A percentile compares a stretch with the other conserved stretches of the same genome.
Evolutionary conservation across 371 early-diverging fungal species (phyloP).

Genomic region (Mortierella sp.): DNA sequence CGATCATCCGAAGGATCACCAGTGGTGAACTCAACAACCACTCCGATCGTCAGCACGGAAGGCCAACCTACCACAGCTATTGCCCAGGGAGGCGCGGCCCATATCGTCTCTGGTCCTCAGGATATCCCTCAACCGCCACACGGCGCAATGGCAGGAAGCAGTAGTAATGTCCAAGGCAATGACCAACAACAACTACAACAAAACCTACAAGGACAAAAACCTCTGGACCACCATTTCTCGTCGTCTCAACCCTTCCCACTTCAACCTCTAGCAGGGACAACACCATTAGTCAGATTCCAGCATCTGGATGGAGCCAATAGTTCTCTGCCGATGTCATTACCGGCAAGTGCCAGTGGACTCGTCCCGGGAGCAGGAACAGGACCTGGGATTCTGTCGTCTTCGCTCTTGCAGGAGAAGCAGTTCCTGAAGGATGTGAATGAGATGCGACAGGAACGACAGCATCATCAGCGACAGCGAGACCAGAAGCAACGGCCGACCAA

Average conservation of each 20-base stretch:
- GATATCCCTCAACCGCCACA: conserved; percentile 43
- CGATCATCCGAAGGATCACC: conserved; percentile 9
- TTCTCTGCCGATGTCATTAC: neutral
- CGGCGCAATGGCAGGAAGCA: neutral
- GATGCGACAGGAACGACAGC: conserved; percentile 32
- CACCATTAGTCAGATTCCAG: neutral
- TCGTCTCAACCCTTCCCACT: neutral
- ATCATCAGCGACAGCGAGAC: conserved; percentile 44
- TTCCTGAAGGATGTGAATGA: conserved; percentile 44
- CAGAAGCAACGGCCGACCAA: conserved; percentile 42
- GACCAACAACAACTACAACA: no score
- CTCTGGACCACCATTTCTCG: neutral
- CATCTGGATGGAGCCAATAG: no score
- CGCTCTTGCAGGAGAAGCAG: conserved; percentile 48
- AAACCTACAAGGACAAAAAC: neutral
- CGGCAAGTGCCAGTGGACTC: conserved; percentile 10
- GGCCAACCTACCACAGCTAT: conserved; percentile 3
- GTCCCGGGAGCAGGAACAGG: conserved; percentile 5
- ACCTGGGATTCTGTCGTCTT: conserved; percentile 46
- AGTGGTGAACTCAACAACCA: neutral
- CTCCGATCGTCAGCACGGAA: neutral
- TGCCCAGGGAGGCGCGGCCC: conserved; percentile 14
- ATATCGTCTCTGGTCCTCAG: conserved; percentile 37
- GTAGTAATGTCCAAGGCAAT: neutral
- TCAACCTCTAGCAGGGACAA: neutral